phyloP scores from a whole-genome alignment of 768 basidiomycete genomes.

The Amyloporia xantha region DNA sequence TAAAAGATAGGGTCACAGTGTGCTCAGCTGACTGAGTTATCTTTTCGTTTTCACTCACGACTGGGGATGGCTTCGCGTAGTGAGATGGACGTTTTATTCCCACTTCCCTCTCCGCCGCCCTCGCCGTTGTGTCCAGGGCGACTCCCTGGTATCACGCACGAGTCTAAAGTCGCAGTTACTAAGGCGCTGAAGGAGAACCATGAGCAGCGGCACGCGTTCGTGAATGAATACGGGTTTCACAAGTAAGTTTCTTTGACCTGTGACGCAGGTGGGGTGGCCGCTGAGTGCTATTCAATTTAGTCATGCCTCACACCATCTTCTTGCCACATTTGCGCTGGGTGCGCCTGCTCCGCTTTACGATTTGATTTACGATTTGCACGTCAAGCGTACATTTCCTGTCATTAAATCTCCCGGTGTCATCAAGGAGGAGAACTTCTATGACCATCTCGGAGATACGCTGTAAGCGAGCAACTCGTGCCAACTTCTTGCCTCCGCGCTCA shows the following conservation, averaged over 20 bases:
- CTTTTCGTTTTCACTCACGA: no score
- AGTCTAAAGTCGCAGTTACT: constrained; percentile 23
- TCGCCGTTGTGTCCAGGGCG: constrained; percentile 27
- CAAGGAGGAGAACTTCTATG: constrained; percentile 39
- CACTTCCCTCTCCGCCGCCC: constrained; percentile 24
- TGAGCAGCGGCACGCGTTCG: constrained; percentile 27
- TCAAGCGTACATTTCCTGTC: constrained; percentile 23
- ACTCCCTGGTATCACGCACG: constrained; percentile 29
- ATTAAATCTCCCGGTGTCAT: constrained; percentile 39
- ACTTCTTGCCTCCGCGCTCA: neutral
- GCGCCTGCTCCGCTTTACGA: constrained; percentile 34
- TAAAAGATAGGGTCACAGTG: no score
- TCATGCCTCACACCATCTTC: constrained; percentile 50
- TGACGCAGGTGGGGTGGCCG: neutral
- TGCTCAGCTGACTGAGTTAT: no score
- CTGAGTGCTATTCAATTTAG: no score
- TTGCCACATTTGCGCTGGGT: constrained; percentile 56
- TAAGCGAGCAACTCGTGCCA: neutral
- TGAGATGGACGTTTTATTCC: constrained; percentile 26
- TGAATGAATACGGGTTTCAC: constrained; percentile 30
- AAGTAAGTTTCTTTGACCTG: constrained; percentile 19
- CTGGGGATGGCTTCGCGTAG: constrained; percentile 7
- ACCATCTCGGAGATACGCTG: constrained; percentile 51
- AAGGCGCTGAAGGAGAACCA: constrained; percentile 25
- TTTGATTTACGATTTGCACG: constrained; percentile 32